A percentile compares a stretch with the other conserved stretches of the same genome.
These are phyloP conservation scores for Casuarina glauca DNA, from an alignment of 306 rosid species.

Conservation along the genomic window DNA sequence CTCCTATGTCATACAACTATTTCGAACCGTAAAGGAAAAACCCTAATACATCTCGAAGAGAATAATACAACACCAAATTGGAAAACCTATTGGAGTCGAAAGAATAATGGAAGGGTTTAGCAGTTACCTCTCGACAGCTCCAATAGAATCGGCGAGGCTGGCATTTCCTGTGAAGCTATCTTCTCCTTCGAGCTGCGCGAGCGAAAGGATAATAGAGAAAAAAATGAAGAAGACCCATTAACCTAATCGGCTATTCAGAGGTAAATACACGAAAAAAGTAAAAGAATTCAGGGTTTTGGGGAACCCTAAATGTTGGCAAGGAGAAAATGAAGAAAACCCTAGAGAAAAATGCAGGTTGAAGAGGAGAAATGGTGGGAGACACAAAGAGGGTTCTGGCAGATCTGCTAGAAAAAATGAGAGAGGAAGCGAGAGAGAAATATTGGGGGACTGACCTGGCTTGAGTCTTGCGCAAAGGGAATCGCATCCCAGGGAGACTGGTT, in stretches of 20 bases:
- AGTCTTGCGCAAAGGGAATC: constrained; percentile 48
- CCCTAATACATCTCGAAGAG: constrained; percentile 48
- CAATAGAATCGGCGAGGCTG: constrained; percentile 48
- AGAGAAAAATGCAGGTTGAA: constrained; percentile 20
- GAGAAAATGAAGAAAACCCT: constrained; percentile 38
- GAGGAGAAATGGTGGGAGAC: neutral
- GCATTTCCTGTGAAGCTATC: constrained; percentile 40
- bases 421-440: neutral
- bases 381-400: constrained; percentile 30
- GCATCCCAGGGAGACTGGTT: constrained; percentile 94
- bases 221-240: constrained; percentile 35
- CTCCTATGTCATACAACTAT: neutral
- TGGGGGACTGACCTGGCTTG: constrained; percentile 48
- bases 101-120: constrained; percentile 6
- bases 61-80: neutral
- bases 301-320: constrained; percentile 50
- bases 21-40: constrained; percentile 24
- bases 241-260: constrained; percentile 44
- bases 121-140: constrained; percentile 61
- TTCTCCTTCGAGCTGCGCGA: constrained; percentile 44
- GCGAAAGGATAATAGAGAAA: neutral
- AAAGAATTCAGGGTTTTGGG: constrained; percentile 32
- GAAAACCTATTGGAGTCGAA: constrained; percentile 18
- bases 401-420: constrained; percentile 37
- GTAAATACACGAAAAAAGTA: neutral